These are phyloP conservation scores for Tricholoma matsutake DNA, from an alignment of 768 basidiomycete species.

Conservation along the genomic window DNA sequence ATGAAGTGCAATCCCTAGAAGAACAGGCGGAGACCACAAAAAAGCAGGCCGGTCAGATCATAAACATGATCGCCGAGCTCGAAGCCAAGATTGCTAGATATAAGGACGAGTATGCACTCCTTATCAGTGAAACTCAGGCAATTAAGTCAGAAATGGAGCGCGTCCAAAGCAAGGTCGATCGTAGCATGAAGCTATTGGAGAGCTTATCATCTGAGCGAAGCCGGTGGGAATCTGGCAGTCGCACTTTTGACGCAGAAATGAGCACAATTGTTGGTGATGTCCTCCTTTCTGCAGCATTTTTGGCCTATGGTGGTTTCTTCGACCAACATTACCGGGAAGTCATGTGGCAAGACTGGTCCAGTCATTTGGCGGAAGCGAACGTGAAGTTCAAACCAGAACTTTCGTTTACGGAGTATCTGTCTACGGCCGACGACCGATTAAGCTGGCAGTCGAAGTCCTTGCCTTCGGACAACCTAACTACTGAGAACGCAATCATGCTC, in stretches of 20 bases:
- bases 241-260: conserved; percentile 97
- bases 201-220: conserved; percentile 92
- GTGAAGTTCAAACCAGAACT: conserved; percentile 92
- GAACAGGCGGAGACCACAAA: conserved; percentile 93
- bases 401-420: conserved; percentile 92
- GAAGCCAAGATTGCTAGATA: conserved; percentile 90
- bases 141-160: conserved; percentile 98
- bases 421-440: conserved; percentile 93
- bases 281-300: conserved; percentile 90
- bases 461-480: conserved; percentile 94
- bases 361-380: conserved; percentile 83
- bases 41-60: conserved; percentile 86
- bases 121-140: conserved; percentile 95
- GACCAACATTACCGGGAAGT: conserved; percentile 97
- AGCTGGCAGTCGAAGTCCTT: conserved; percentile 94
- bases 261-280: conserved; percentile 98
- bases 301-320: conserved; percentile 97
- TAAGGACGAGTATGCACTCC: conserved; percentile 95
- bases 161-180: conserved; percentile 94
- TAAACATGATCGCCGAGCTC: conserved; percentile 88
- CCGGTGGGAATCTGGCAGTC: conserved; percentile 93
- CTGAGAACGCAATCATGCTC: conserved; percentile 99
- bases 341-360: conserved; percentile 96
- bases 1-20: conserved; percentile 93
- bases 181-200: conserved; percentile 92